phyloP scores from a whole-genome alignment of 106 monocot species.

The Vanilla planifolia region DNA sequence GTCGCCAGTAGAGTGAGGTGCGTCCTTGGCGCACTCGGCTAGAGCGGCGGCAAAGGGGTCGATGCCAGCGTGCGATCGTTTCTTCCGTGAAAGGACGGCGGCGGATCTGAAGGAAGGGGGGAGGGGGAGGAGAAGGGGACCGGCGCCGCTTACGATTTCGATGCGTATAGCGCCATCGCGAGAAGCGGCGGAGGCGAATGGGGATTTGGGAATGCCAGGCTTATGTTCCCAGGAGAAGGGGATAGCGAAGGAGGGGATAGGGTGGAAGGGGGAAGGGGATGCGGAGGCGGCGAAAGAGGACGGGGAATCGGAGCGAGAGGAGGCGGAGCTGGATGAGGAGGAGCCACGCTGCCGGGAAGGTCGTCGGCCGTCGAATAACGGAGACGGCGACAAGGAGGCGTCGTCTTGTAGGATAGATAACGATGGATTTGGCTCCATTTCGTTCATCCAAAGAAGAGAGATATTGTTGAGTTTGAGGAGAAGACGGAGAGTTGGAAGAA shows the following conservation, averaged over 20 bases:
- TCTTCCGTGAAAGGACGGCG: not conserved
- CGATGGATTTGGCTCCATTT: no score
- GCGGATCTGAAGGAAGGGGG: not conserved
- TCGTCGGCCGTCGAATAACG: not conserved
- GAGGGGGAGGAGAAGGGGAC: not conserved
- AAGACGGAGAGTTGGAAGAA: no score
- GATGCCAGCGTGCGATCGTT: not conserved
- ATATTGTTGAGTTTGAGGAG: no score
- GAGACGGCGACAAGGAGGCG: no score
- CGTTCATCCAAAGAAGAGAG: no score
- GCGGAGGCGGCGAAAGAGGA: not conserved
- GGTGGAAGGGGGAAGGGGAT: not conserved
- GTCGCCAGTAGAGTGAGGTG: no score
- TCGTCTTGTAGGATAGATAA: no score
- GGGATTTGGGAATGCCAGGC: constrained; percentile 7
- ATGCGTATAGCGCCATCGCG: no score
- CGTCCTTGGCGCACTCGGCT: not conserved
- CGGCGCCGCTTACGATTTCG: not conserved
- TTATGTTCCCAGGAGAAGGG: constrained; percentile 8
- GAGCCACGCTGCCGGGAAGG: not conserved
- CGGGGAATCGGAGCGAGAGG: not conserved
- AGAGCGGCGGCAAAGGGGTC: constrained; percentile 5
- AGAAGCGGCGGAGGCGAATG: not conserved
- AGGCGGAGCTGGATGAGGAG: not conserved
- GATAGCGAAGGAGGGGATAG: not conserved